Percentiles rank a stretch among this genome's conserved stretches.
Evolutionary conservation across 83 land plant species (phyloP).

Genomic region (Larix sibirica): DNA sequence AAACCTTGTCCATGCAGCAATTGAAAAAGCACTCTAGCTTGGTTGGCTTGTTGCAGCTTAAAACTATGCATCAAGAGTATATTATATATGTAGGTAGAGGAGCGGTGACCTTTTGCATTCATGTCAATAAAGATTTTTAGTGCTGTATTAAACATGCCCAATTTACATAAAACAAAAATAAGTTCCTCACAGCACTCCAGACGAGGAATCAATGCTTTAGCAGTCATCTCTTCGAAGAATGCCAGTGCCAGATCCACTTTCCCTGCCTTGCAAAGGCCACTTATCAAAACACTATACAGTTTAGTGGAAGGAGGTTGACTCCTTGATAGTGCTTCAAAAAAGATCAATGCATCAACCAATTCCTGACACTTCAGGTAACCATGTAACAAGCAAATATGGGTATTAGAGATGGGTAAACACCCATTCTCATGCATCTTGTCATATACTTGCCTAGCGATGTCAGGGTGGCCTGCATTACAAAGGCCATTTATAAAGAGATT

Average conservation of each 20-base stretch:
- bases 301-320: slow-evolving; percentile 15
- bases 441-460: slow-evolving; percentile 33
- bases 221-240: slow-evolving; percentile 22
- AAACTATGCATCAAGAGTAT: slow-evolving; percentile 37
- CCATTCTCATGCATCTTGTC: slow-evolving; percentile 42
- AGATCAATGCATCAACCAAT: slow-evolving; percentile 31
- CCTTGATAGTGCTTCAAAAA: slow-evolving; percentile 5
- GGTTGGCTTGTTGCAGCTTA: slow-evolving; percentile 16
- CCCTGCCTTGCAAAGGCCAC: slow-evolving; percentile 31
- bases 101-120: slow-evolving; percentile 20
- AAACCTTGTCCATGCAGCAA: not conserved
- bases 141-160: slow-evolving; percentile 27
- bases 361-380: slow-evolving; percentile 41
- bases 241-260: slow-evolving; percentile 18
- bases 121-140: slow-evolving; percentile 37
- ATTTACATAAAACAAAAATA: slow-evolving; percentile 21
- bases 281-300: slow-evolving; percentile 21
- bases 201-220: slow-evolving; percentile 31
- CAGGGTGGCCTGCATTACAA: slow-evolving; percentile 34
- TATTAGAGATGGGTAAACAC: slow-evolving; percentile 22
- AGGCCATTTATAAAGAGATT: slow-evolving; percentile 55
- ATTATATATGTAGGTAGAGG: slow-evolving; percentile 55
- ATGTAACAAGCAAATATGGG: slow-evolving; percentile 36
- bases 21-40: slow-evolving; percentile 29
- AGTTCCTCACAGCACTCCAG: slow-evolving; percentile 52